Conservation (phyloP, 176 grass and related monocot genomes). For the Hyparrhenia diplandra region DNA sequence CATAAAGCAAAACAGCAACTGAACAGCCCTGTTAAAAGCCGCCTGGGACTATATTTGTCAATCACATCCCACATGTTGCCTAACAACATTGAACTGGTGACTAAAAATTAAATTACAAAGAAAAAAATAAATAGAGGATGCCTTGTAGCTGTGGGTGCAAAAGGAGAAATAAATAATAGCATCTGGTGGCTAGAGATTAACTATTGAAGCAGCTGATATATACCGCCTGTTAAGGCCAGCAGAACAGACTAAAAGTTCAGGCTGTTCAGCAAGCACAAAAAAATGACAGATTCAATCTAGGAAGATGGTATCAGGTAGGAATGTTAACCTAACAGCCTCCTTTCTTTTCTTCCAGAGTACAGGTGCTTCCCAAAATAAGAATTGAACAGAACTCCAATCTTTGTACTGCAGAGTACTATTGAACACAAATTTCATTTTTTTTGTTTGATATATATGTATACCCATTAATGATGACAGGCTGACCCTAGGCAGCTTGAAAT, state of each 20-base stretch:
- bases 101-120: neutral
- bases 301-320: conserved; percentile 62
- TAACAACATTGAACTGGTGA: neutral
- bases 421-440: neutral
- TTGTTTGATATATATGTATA: no score
- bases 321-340: conserved; percentile 41
- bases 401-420: neutral
- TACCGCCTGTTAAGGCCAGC: conserved; percentile 39
- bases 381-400: neutral
- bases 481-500: neutral
- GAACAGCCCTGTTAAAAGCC: neutral
- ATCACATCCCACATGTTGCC: neutral
- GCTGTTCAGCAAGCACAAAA: conserved; percentile 47
- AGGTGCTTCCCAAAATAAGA: neutral
- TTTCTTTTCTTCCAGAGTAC: conserved; percentile 61
- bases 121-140: neutral
- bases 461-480: neutral
- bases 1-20: neutral
- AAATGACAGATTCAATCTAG: conserved; percentile 47
- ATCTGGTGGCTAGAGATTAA: neutral
- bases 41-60: neutral
- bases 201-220: neutral
- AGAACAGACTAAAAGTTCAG: conserved; percentile 39
- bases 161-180: neutral
- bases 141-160: no score